Conservation (phyloP, 1,284 basidiomycete species). For the Neotropicomus parvogracilis region DNA sequence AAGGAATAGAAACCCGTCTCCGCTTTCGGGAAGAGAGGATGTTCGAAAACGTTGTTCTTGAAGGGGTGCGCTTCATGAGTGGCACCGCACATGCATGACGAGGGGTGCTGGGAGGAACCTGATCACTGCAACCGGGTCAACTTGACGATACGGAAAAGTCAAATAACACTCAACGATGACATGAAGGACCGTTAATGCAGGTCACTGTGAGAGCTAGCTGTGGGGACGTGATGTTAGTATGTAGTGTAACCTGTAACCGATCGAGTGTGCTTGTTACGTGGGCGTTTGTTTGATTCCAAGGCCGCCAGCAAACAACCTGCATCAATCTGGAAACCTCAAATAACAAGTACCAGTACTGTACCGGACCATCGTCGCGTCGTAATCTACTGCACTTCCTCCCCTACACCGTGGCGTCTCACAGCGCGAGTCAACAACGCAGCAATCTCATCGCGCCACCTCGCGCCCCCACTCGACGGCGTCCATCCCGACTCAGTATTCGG, state of each 20-base stretch:
- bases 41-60: conserved; percentile 29
- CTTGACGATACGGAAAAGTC: conserved; percentile 5
- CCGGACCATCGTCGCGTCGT: too few relatives aligned
- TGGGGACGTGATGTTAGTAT: neutral
- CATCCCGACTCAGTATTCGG: neutral
- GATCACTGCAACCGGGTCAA: conserved; percentile 28
- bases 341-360: too few relatives aligned
- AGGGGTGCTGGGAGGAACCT: conserved; percentile 27
- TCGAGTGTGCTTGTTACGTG: neutral
- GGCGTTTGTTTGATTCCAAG: conserved; percentile 29
- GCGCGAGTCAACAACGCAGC: neutral
- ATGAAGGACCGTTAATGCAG: conserved; percentile 10
- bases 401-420: neutral
- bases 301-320: conserved; percentile 29
- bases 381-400: neutral
- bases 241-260: neutral
- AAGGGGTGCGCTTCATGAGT: conserved; percentile 33
- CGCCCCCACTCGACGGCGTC: neutral
- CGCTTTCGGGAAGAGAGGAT: conserved; percentile 32
- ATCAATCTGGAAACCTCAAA: neutral
- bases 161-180: conserved; percentile 30
- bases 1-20: conserved; percentile 32
- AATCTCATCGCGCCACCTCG: neutral
- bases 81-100: conserved; percentile 27
- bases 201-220: neutral